Base-by-base conservation (phyloP, 768 basidiomycete species). In the Collybia nuda region DNA sequence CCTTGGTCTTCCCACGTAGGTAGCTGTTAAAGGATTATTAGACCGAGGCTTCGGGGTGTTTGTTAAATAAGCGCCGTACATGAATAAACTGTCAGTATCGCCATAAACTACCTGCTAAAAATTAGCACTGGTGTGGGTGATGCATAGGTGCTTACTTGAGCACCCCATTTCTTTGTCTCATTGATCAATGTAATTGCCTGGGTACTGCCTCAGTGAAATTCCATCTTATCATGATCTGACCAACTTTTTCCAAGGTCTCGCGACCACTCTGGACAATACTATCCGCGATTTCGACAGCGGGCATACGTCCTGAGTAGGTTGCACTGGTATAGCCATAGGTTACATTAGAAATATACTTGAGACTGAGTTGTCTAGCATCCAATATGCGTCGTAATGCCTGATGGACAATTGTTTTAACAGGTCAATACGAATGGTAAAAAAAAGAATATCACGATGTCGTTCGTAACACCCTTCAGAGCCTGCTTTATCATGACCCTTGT, bases 401-500 rank as follows among this genome's bases (percentile, higher is more conserved):
- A 38, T 28, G 32, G 46, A 40, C 11, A 35, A 11, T 36, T 35
- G 29, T 18, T 47, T 32, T 11, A 11, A 6, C 12, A 32, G 32
- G 5, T 32, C 7, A 14, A 32, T 11, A 14, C 14, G 14, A 11
- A 32, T 32, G 9, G 7, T 5, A 32, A 14, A 5, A 4, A 32
- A n/a, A 6, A 11, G 9, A 32, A 14, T 11, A 32, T 14, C 44
- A 89, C 94, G 72, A 91, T 93, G 64, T 97, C 86, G 37, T 74
- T 70, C 43, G 81, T 82, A 6, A 79, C 79, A 19, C 77, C 72
- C 65, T 98, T 98, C 94, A 97, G 94, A 2, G 91, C 93, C 55
- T 93, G 88, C 64, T 98, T 99, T 21, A 99, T 89, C 97, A 99
- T 98, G 4, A 98, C 91, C 47, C 97, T 79, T 15, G 96, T 98